Percentiles rank a stretch among this genome's conserved stretches.
Evolutionary conservation across 768 basidiomycete genomes (phyloP).

Genomic region (Lactarius sanguifluus): DNA sequence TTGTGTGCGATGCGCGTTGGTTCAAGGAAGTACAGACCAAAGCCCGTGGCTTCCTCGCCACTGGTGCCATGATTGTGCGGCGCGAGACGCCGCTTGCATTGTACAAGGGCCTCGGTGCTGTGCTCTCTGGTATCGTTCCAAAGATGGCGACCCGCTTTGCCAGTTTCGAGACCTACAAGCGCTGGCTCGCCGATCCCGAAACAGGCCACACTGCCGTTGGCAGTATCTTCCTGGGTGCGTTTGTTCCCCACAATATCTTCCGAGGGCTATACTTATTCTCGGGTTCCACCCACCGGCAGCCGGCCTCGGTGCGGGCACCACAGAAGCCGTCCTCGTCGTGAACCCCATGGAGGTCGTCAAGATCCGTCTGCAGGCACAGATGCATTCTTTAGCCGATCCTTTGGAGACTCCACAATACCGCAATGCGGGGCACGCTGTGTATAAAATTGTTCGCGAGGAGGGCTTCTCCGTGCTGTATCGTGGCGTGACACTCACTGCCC

Average conservation of each 20-base stretch:
- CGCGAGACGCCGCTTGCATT: slow-evolving; percentile 93
- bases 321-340: slow-evolving; percentile 92
- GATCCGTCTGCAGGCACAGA: slow-evolving; percentile 96
- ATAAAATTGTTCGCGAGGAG: slow-evolving; percentile 91
- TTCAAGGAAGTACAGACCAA: slow-evolving; percentile 63
- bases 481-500: slow-evolving; percentile 89
- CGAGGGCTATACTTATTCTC: not conserved
- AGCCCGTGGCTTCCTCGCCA: slow-evolving; percentile 88
- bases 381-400: slow-evolving; percentile 95
- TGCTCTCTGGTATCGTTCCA: slow-evolving; percentile 93
- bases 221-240: slow-evolving; percentile 82
- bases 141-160: slow-evolving; percentile 99
- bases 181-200: slow-evolving; percentile 66
- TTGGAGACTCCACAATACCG: slow-evolving; percentile 91
- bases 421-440: slow-evolving; percentile 96
- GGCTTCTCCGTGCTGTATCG: slow-evolving; percentile 83
- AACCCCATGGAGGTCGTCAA: slow-evolving; percentile 99
- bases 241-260: not conserved
- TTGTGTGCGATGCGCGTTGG: slow-evolving; percentile 1
- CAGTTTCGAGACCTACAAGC: slow-evolving; percentile 95
- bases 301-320: slow-evolving; percentile 92
- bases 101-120: slow-evolving; percentile 98
- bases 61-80: slow-evolving; percentile 81
- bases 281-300: slow-evolving; percentile 46
- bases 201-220: slow-evolving; percentile 81